These are phyloP conservation scores for Neonectria punicea DNA, from an alignment of 2,329 filamentous ascomycete genomes.

Conservation along the genomic window DNA sequence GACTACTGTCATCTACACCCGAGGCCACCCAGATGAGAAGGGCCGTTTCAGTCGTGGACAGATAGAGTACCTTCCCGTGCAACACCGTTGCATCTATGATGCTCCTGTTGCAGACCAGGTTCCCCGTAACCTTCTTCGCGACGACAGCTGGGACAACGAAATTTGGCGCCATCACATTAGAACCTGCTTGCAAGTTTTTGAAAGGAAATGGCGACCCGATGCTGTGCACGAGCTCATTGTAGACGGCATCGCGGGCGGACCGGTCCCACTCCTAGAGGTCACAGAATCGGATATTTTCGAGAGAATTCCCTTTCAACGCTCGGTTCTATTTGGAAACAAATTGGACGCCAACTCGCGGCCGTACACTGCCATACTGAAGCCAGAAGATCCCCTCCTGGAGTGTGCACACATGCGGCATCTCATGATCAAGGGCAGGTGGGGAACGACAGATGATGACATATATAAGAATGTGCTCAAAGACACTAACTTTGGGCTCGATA, in stretches of 20 bases:
- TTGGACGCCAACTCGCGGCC: background rate
- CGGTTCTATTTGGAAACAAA: too few relatives aligned
- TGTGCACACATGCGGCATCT: conserved; percentile 20
- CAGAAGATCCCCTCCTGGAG: conserved; percentile 1
- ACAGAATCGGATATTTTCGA: background rate
- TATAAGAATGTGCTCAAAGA: too few relatives aligned
- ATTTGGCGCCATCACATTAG: conserved; percentile 4
- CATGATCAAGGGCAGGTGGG: conserved; percentile 12
- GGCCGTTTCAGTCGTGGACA: conserved; percentile 3
- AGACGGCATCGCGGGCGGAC: background rate
- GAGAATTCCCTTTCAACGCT: background rate
- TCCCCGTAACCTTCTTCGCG: background rate
- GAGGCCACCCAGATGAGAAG: conserved; percentile 1
- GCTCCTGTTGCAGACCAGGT: conserved; percentile 7
- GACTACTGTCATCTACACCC: conserved; percentile 25
- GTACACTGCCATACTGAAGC: background rate
- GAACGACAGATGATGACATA: background rate
- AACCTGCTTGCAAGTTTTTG: conserved; percentile 20
- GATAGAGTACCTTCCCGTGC: conserved; percentile 6
- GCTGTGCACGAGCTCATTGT: background rate
- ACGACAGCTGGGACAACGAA: conserved; percentile 9
- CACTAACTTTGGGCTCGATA: background rate
- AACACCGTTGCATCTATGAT: conserved; percentile 20
- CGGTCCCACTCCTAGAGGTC: background rate
- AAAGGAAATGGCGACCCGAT: background rate